These are phyloP conservation scores for Lactifluus echinatus DNA, from an alignment of 768 basidiomycete species.

Conservation along the genomic window DNA sequence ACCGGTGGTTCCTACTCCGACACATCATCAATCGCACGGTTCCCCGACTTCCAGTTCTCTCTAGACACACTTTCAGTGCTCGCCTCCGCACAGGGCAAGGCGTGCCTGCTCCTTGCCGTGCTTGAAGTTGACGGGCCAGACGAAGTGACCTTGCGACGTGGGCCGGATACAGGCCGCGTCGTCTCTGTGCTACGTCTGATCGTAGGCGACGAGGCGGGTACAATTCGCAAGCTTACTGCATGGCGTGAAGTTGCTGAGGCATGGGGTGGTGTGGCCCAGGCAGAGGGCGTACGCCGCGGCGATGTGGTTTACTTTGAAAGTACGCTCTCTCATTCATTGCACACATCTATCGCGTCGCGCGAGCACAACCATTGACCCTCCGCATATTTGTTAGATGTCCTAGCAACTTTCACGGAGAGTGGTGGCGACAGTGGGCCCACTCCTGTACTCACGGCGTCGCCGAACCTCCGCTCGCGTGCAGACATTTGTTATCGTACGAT, in stretches of 20 bases:
- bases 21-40: slow-evolving; percentile 61
- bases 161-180: slow-evolving; percentile 59
- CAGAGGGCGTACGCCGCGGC: slow-evolving; percentile 49
- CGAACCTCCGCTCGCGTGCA: slow-evolving; percentile 49
- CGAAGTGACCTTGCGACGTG: slow-evolving; percentile 56
- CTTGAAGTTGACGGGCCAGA: slow-evolving; percentile 76
- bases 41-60: slow-evolving; percentile 69
- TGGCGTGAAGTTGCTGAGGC: slow-evolving; percentile 70
- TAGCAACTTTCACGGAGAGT: slow-evolving; percentile 36
- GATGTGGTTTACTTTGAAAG: slow-evolving; percentile 67
- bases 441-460: slow-evolving; percentile 49
- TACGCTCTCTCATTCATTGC: slow-evolving; percentile 27
- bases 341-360: neutral
- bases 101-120: slow-evolving; percentile 52
- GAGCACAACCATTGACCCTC: neutral
- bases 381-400: slow-evolving; percentile 39
- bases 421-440: neutral
- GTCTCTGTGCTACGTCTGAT: slow-evolving; percentile 62
- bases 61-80: slow-evolving; percentile 51
- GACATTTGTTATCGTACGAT: slow-evolving; percentile 76
- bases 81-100: slow-evolving; percentile 30
- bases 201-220: slow-evolving; percentile 63
- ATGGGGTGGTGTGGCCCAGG: slow-evolving; percentile 50
- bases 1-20: slow-evolving; percentile 48
- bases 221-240: slow-evolving; percentile 61